Evolutionary conservation across 2,329 filamentous ascomycete genomes (phyloP), one percentile per base, ranked within the genome.

Genomic region (Juglanconis sp.): DNA sequence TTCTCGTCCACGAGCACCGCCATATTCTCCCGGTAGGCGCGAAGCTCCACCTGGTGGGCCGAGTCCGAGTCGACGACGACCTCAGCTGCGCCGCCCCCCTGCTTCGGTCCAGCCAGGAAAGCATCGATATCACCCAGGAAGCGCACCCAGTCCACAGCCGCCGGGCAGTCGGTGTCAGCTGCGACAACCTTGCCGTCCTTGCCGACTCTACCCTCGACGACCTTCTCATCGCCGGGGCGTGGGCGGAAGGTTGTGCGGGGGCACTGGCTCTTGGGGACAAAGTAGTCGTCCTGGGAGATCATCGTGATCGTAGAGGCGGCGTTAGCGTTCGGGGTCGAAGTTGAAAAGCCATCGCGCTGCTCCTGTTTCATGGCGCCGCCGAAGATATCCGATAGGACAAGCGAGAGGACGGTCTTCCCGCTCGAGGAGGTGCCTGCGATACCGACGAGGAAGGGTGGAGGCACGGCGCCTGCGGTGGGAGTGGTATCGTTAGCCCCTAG

Each of bases 341-440:
- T 32, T 51, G 32, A n/a, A 24, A 24, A 24, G 17, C 11, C 9
- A 31, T 51, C 31, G 8, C 1, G 10, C 30, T 50, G 9, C 1
- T 7, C 15, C 8, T 35, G 5, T 7, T 34, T 36, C 49, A 34
- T 32, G 10, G 35, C 31, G 6, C n/a, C 15, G 15, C 30, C 49
- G 9, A 68, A 63, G 13, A 67, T 60, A 36, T 62, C 56, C 5
- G 56, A 42, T 5, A 69, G 59, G 17, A 68, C 59, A n/a, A 62
- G 44, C 3, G 67, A 58, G 7, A 69, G 53, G 0, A 63, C 63
- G 1, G 63, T 67, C 53, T 69, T 69, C 7, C 68, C 68, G n/a
- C 64, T 61, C 7, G 64, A 66, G 1, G 67, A 59, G 34, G 57
- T 56, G 8, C 68, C 68, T 1, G 63, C 63, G 9, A 69, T 66